phyloP scores from a whole-genome alignment of 2,329 filamentous ascomycete genomes.

The Sporothrix inflata region DNA sequence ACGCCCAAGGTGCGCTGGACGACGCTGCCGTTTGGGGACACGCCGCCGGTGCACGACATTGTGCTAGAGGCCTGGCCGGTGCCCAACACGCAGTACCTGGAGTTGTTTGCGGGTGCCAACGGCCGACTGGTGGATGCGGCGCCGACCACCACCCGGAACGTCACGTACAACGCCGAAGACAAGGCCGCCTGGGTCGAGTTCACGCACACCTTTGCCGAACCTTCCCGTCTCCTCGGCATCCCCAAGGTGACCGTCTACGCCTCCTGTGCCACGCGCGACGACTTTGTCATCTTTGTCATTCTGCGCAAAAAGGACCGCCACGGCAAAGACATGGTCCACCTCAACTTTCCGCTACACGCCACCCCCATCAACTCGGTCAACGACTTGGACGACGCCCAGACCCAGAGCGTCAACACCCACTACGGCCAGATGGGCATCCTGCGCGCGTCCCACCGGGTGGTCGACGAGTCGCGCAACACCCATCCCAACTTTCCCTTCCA shows the following conservation, averaged over 20 bases:
- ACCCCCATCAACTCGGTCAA: background rate
- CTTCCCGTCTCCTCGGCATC: background rate
- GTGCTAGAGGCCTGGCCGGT: background rate
- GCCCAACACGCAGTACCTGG: background rate
- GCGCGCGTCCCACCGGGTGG: background rate
- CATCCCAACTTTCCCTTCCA: conserved; percentile 10
- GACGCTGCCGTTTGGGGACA: background rate
- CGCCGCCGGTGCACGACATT: conserved; percentile 6
- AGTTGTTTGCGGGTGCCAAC: background rate
- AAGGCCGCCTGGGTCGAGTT: background rate
- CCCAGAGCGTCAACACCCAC: conserved; percentile 7
- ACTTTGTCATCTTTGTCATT: conserved; percentile 2
- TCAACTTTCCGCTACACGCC: conserved; percentile 1
- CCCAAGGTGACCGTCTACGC: background rate
- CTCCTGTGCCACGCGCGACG: background rate
- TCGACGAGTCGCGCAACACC: background rate
- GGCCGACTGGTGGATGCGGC: background rate
- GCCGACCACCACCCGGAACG: background rate
- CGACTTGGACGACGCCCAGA: background rate
- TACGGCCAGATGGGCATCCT: conserved; percentile 8
- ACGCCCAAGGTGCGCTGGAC: conserved; percentile 9
- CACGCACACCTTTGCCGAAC: background rate
- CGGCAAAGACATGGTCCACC: conserved; percentile 9
- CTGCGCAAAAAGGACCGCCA: conserved; percentile 2
- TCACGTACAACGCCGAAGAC: conserved; percentile 1